Conservation (phyloP, 1,284 basidiomycete genomes). For the Cryptococcus jaspeensis region DNA sequence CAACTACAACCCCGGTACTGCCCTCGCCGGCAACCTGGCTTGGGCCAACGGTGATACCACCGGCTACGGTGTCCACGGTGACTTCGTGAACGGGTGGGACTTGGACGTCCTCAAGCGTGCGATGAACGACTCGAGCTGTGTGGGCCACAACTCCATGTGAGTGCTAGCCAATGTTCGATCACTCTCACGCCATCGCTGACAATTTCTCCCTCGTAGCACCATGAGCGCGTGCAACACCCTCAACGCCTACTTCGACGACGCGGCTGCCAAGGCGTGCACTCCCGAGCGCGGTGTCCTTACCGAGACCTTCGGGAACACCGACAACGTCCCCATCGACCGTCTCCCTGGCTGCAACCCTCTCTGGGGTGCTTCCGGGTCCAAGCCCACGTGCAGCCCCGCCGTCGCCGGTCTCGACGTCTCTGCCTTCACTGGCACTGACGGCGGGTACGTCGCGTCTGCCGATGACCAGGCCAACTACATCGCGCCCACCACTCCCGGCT, state of each 20-base stretch:
- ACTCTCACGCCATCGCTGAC: background rate
- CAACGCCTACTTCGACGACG: slow-evolving; percentile 21
- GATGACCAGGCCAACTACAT: slow-evolving; percentile 13
- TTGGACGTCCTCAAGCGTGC: slow-evolving; percentile 26
- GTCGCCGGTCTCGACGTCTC: slow-evolving; percentile 25
- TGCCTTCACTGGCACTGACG: slow-evolving; percentile 24
- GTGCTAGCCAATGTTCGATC: background rate
- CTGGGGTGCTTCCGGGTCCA: slow-evolving; percentile 26
- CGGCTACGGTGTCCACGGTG: slow-evolving; percentile 42
- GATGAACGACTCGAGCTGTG: slow-evolving; percentile 30
- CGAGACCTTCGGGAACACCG: slow-evolving; percentile 28
- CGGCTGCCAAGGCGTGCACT: slow-evolving; percentile 18
- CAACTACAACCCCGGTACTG: slow-evolving; percentile 20
- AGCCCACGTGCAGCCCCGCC: slow-evolving; percentile 28
- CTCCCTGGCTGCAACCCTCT: slow-evolving; percentile 39
- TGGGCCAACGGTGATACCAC: slow-evolving; percentile 50
- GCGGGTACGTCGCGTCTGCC: slow-evolving; percentile 17
- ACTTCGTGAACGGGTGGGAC: slow-evolving; percentile 44
- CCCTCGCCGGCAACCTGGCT: slow-evolving; percentile 34
- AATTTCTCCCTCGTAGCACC: background rate
- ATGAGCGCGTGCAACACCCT: slow-evolving; percentile 31
- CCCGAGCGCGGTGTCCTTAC: slow-evolving; percentile 27
- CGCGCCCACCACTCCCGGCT: slow-evolving; percentile 31
- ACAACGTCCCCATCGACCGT: slow-evolving; percentile 23
- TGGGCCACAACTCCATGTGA: slow-evolving; percentile 9